Evolutionary conservation across 2,329 filamentous ascomycete species (phyloP).

Genomic region (Dactylonectria estremocensis): DNA sequence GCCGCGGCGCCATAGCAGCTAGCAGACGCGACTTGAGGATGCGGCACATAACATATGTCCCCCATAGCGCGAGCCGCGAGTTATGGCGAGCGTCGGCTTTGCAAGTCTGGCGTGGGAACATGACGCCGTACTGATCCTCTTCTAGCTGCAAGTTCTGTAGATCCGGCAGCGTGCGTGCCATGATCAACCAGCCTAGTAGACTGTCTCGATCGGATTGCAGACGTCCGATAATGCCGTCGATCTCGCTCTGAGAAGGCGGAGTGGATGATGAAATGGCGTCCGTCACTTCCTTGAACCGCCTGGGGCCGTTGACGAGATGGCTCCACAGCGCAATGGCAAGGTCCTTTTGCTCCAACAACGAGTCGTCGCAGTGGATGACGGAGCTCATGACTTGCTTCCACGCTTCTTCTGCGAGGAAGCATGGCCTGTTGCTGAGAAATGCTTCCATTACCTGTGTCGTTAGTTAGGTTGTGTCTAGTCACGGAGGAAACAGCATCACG

Average conservation of each 20-base stretch:
- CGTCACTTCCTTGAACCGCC: constrained; percentile 21
- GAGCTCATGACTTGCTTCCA: constrained; percentile 25
- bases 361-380: constrained; percentile 22
- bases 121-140: constrained; percentile 14
- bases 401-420: constrained; percentile 19
- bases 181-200: constrained; percentile 13
- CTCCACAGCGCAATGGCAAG: constrained; percentile 22
- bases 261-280: constrained; percentile 5
- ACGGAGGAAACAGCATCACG: background rate
- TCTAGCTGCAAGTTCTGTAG: background rate
- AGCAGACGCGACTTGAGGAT: constrained; percentile 28
- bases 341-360: constrained; percentile 8
- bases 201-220: constrained; percentile 1
- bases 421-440: constrained; percentile 27
- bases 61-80: constrained; percentile 19
- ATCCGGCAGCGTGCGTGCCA: background rate
- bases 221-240: background rate
- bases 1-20: constrained; percentile 13
- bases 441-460: constrained; percentile 27
- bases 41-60: constrained; percentile 28
- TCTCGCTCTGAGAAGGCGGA: constrained; percentile 4
- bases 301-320: constrained; percentile 22
- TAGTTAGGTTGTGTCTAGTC: background rate
- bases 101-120: constrained; percentile 10
- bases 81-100: background rate